These are phyloP conservation scores for Tetraselmis striata DNA, from an alignment of 139 green algal species.

Conservation along the genomic window DNA sequence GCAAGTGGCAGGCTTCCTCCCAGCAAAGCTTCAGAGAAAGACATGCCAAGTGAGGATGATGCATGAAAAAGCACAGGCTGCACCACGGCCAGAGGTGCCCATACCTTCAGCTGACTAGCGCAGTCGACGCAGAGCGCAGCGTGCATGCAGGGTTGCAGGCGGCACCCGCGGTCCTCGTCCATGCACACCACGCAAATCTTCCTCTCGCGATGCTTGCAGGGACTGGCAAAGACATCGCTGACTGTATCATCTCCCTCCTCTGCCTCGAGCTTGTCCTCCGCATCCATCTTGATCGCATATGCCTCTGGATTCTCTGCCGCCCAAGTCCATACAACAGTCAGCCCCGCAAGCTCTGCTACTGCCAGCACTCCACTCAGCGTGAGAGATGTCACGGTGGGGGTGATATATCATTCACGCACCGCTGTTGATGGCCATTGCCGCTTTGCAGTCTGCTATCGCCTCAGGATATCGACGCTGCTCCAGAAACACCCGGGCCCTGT, in stretches of 20 bases:
- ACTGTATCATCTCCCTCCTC: not conserved
- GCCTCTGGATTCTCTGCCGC: not conserved
- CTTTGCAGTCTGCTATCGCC: not conserved
- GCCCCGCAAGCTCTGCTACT: too few species aligned
- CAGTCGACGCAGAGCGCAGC: conserved; percentile 27
- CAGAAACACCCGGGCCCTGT: not conserved
- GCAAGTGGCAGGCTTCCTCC: too few species aligned
- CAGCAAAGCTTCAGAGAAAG: not conserved
- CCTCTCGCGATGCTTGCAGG: not conserved
- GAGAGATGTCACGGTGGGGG: too few species aligned
- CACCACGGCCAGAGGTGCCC: not conserved
- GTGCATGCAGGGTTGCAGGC: conserved; percentile 31
- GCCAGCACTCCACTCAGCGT: too few species aligned
- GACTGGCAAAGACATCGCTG: not conserved
- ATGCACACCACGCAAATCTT: conserved; percentile 36
- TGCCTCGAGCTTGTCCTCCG: not conserved
- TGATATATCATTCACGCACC: not conserved
- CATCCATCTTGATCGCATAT: not conserved
- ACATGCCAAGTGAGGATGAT: not conserved
- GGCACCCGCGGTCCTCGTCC: conserved; percentile 26
- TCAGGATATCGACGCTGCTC: not conserved
- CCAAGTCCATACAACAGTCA: too few species aligned
- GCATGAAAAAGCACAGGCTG: not conserved
- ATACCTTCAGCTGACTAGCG: conserved; percentile 14
- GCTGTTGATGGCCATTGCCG: not conserved